Conservation (phyloP, 257 asterid species). For the Primulina huaijiensis region DNA sequence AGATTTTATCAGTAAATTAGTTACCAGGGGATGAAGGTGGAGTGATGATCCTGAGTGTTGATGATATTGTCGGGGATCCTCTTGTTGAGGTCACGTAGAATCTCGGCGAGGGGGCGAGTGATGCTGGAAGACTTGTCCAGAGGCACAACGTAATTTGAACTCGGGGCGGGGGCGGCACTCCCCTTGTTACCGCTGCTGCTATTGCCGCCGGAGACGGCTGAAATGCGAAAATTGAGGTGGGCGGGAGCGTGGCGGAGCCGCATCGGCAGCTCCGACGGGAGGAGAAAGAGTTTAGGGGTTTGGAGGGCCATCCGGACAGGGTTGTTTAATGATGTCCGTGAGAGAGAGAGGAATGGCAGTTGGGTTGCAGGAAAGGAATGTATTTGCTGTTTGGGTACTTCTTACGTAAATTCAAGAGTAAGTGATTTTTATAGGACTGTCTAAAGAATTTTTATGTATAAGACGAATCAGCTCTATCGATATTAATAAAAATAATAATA, state of each 20-base stretch:
- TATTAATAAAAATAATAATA: too few relatives aligned
- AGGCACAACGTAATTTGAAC: conserved; percentile 86
- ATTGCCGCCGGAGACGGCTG: conserved; percentile 40
- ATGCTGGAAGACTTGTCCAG: conserved; percentile 74
- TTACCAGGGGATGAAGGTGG: conserved; percentile 80
- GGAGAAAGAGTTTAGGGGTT: not conserved
- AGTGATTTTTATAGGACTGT: too few relatives aligned
- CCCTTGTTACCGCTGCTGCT: conserved; percentile 42
- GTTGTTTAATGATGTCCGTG: too few relatives aligned
- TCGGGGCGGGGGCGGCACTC: conserved; percentile 63
- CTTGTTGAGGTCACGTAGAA: conserved; percentile 89
- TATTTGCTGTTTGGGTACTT: not conserved
- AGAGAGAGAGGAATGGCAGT: not conserved
- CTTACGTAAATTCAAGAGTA: not conserved
- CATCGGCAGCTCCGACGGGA: not conserved
- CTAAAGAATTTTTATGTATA: too few relatives aligned
- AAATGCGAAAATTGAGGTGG: conserved; percentile 18
- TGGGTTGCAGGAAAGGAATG: not conserved
- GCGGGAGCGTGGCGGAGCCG: not conserved
- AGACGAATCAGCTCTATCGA: too few relatives aligned
- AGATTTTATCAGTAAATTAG: conserved; percentile 5
- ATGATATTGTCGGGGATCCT: conserved; percentile 85
- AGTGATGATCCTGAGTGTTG: conserved; percentile 49
- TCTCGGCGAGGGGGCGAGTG: conserved; percentile 92
- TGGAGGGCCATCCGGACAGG: not conserved